phyloP scores from a whole-genome alignment of 768 basidiomycete genomes.

The Boletus rubescentipes region DNA sequence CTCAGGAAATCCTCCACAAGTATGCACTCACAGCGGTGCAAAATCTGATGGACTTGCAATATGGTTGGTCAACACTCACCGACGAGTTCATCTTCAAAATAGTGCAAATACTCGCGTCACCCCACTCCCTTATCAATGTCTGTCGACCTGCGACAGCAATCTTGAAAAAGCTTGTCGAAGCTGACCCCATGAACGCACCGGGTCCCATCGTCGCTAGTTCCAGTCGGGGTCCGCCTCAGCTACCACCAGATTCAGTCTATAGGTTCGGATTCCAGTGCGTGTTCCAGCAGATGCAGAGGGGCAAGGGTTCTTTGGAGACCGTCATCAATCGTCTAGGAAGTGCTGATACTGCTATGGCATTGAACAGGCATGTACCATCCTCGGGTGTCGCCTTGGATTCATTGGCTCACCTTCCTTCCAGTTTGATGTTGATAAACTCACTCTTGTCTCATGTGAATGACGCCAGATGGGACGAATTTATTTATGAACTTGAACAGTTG shows the following conservation, averaged over 20 bases:
- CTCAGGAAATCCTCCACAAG: slow-evolving; percentile 37
- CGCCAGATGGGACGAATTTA: slow-evolving; percentile 75
- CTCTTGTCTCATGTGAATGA: slow-evolving; percentile 79
- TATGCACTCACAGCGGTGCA: slow-evolving; percentile 86
- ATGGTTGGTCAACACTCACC: slow-evolving; percentile 77
- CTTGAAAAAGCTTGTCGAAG: slow-evolving; percentile 85
- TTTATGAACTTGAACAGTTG: slow-evolving; percentile 67
- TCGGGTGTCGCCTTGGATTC: background rate
- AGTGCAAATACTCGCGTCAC: slow-evolving; percentile 74
- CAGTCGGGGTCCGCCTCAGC: slow-evolving; percentile 51
- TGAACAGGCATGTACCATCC: slow-evolving; percentile 59
- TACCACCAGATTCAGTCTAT: slow-evolving; percentile 71
- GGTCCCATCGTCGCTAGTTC: slow-evolving; percentile 58
- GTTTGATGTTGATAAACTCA: slow-evolving; percentile 90
- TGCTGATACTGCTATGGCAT: slow-evolving; percentile 81
- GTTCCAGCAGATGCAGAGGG: slow-evolving; percentile 78
- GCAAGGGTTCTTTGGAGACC: slow-evolving; percentile 68
- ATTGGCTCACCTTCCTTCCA: slow-evolving; percentile 30
- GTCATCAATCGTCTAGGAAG: slow-evolving; percentile 79
- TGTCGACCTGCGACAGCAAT: slow-evolving; percentile 90
- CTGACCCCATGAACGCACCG: slow-evolving; percentile 69
- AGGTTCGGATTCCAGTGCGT: slow-evolving; percentile 83
- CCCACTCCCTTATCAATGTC: slow-evolving; percentile 80
- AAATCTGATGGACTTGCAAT: slow-evolving; percentile 83
- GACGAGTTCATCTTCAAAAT: slow-evolving; percentile 73